A percentile compares a stretch with the other conserved stretches of the same genome.
phyloP scores from a whole-genome alignment of 768 basidiomycete species.

The Tylopilus intermedius region DNA sequence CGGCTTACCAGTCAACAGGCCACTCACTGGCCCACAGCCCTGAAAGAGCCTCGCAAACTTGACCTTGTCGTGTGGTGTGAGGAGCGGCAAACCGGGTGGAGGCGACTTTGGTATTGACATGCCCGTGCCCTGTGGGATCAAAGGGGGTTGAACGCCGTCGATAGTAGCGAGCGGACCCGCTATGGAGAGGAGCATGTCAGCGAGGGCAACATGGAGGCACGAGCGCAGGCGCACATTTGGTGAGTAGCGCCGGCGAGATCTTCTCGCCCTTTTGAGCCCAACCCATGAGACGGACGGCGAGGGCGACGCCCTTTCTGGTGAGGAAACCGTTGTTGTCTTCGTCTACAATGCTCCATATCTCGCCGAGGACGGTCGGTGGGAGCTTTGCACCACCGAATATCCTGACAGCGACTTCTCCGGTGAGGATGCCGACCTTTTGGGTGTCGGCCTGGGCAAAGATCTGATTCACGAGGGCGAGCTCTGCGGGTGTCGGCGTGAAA shows the following conservation, averaged over 20 bases:
- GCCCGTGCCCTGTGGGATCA: constrained; percentile 53
- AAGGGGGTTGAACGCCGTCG: constrained; percentile 52
- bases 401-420: constrained; percentile 86
- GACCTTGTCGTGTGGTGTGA: constrained; percentile 74
- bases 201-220: not conserved
- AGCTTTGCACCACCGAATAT: constrained; percentile 83
- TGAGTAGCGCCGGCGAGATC: constrained; percentile 54
- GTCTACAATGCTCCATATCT: constrained; percentile 93
- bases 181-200: constrained; percentile 32
- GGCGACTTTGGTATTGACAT: constrained; percentile 62
- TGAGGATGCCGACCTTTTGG: constrained; percentile 76
- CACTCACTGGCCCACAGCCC: constrained; percentile 64
- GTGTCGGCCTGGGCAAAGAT: constrained; percentile 73
- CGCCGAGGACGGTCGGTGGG: constrained; percentile 70
- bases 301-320: constrained; percentile 79
- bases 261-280: constrained; percentile 86
- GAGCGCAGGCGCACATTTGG: constrained; percentile 55
- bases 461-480: constrained; percentile 59
- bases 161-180: constrained; percentile 83
- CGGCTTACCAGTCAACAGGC: constrained; percentile 67
- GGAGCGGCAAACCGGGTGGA: constrained; percentile 51
- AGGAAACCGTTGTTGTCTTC: constrained; percentile 92
- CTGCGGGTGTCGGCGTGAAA: constrained; percentile 44
- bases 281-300: constrained; percentile 87
- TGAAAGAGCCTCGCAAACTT: constrained; percentile 82